Percentiles rank a stretch among this genome's conserved stretches.
These are phyloP conservation scores for Penicillium oxalicum DNA, from an alignment of 2,329 filamentous ascomycete genomes.

Conservation along the genomic window DNA sequence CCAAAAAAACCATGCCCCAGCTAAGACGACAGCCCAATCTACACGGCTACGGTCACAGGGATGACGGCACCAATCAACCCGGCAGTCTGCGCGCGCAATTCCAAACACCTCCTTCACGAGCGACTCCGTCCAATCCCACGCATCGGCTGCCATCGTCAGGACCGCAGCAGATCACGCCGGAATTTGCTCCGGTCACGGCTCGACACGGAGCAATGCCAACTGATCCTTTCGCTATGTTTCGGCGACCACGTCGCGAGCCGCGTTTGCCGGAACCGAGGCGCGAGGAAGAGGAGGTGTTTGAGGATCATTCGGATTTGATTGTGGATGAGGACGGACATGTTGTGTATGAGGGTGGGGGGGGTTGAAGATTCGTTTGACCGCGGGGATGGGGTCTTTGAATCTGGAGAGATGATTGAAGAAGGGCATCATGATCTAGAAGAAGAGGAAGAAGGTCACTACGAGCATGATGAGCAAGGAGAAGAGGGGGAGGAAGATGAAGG, in stretches of 20 bases:
- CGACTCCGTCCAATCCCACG: conserved; percentile 22
- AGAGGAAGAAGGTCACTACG: conserved; percentile 5
- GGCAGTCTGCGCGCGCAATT: conserved; percentile 23
- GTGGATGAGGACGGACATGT: conserved; percentile 14
- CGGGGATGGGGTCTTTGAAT: conserved; percentile 18
- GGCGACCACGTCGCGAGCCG: conserved; percentile 8
- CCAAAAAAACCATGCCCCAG: conserved; percentile 15
- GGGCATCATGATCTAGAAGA: conserved; percentile 1
- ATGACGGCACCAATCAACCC: conserved; percentile 10
- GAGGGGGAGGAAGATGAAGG: conserved; percentile 26
- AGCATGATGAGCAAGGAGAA: conserved; percentile 2
- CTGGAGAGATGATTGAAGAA: conserved; percentile 16
- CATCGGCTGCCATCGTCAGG: conserved; percentile 23
- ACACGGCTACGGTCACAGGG: conserved; percentile 4
- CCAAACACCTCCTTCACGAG: conserved; percentile 28
- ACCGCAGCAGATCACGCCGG: conserved; percentile 20
- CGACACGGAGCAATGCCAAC: conserved; percentile 7
- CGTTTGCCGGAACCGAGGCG: conserved; percentile 7
- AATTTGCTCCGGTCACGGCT: conserved; percentile 17
- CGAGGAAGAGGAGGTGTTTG: conserved; percentile 13
- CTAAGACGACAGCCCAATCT: conserved; percentile 20
- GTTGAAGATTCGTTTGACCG: conserved; percentile 13
- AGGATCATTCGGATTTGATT: conserved; percentile 14
- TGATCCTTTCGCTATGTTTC: conserved; percentile 17
- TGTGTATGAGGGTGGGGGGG: conserved; percentile 10